Evolutionary conservation across 2,329 filamentous ascomycete genomes (phyloP).

Genomic region (Tolypocladium cylindrosporum): DNA sequence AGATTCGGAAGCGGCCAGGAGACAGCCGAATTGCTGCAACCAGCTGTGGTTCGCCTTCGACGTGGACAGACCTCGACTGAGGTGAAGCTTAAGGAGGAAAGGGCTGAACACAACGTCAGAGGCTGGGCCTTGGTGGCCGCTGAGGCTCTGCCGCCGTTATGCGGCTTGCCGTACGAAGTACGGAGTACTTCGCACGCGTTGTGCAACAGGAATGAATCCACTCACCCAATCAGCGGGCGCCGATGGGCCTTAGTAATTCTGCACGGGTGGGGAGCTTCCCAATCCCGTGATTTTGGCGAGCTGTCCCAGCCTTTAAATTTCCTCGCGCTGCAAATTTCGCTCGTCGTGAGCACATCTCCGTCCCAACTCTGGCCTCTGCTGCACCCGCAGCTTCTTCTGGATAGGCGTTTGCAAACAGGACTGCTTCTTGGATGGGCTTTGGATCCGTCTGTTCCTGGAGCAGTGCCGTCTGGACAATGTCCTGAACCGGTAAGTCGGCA

Average conservation of each 20-base stretch:
- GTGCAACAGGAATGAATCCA: too few relatives aligned
- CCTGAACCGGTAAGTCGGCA: constrained; percentile 18
- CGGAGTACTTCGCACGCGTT: too few relatives aligned
- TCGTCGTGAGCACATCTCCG: neutral
- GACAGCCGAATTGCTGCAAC: neutral
- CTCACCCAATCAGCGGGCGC: neutral
- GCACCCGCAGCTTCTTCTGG: neutral
- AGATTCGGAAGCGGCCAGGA: neutral
- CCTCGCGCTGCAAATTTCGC: neutral
- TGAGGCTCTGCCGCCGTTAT: neutral
- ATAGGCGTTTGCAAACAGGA: neutral
- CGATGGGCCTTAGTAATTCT: neutral
- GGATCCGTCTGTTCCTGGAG: neutral
- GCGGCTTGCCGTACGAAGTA: too few relatives aligned
- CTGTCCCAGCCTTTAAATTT: neutral
- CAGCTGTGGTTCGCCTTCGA: neutral
- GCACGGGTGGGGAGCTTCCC: neutral
- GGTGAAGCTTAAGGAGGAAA: neutral
- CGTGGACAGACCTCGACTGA: neutral
- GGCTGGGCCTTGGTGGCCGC: neutral
- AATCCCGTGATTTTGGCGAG: neutral
- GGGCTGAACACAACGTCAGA: neutral
- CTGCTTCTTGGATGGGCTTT: neutral
- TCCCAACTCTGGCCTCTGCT: neutral
- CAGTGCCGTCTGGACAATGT: constrained; percentile 16